Evolutionary conservation across 169 alveolate genomes (phyloP).

Genomic region (Miamiensis avidus): DNA sequence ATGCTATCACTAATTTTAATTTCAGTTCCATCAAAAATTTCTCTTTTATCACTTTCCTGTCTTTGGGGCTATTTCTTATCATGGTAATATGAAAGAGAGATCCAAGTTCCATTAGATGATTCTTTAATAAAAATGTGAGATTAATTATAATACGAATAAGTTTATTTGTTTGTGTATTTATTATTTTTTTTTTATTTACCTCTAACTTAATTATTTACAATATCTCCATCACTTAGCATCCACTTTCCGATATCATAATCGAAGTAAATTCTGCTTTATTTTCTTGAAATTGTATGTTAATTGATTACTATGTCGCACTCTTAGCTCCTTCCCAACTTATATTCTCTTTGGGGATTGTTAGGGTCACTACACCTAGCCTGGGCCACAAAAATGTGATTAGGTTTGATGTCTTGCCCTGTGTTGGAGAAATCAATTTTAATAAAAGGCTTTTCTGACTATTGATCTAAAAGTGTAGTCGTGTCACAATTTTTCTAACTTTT

Average conservation of each 20-base stretch:
- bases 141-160: no score
- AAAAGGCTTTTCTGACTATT: slow-evolving; percentile 11
- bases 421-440: neutral
- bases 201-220: slow-evolving; percentile 20
- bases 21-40: slow-evolving; percentile 42
- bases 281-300: slow-evolving; percentile 21
- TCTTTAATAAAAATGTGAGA: neutral
- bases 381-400: slow-evolving; percentile 11
- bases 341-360: neutral
- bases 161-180: no score
- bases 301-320: slow-evolving; percentile 8
- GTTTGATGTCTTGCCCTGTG: neutral
- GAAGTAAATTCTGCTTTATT: slow-evolving; percentile 6
- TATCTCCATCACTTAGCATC: slow-evolving; percentile 49
- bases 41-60: slow-evolving; percentile 34
- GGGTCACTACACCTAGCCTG: neutral
- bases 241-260: slow-evolving; percentile 12
- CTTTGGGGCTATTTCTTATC: slow-evolving; percentile 18
- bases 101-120: slow-evolving; percentile 53
- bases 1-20: slow-evolving; percentile 45
- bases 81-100: slow-evolving; percentile 40
- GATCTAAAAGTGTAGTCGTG: neutral
- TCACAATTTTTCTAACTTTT: neutral
- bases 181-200: no score
- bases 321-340: slow-evolving; percentile 11